Percentiles rank a stretch among this genome's conserved stretches.
Evolutionary conservation across 495 filamentous ascomycete genomes (phyloP).

Genomic region (Sordaria brevicollis): DNA sequence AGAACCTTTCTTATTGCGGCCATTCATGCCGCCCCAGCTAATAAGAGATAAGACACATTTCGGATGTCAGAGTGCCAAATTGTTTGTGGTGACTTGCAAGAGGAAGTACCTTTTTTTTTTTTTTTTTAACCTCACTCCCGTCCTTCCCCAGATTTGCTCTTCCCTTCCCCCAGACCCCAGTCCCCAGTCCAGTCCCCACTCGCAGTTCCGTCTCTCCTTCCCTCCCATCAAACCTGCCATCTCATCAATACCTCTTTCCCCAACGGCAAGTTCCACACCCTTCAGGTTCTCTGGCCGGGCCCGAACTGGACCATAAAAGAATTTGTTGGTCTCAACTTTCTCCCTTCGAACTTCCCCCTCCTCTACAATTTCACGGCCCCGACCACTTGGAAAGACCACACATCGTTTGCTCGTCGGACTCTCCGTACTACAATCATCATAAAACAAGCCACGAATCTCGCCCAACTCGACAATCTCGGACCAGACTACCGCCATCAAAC

Average conservation of each 20-base stretch:
- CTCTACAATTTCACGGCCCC: background rate
- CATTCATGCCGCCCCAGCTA: background rate
- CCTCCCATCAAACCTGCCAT: background rate
- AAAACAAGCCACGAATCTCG: background rate
- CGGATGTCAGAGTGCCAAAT: background rate
- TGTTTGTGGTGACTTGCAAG: background rate
- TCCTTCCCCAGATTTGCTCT: background rate
- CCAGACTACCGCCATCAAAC: background rate
- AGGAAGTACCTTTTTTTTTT: too few relatives aligned
- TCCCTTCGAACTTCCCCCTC: background rate
- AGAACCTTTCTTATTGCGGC: background rate
- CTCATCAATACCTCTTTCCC: too few relatives aligned
- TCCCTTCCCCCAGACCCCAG: background rate
- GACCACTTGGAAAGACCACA: background rate
- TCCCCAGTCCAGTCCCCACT: background rate
- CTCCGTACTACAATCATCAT: background rate
- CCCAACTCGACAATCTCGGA: background rate
- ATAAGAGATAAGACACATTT: background rate
- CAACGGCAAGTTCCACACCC: background rate
- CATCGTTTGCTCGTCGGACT: background rate
- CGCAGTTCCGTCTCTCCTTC: background rate
- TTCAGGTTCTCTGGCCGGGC: background rate
- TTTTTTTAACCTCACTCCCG: background rate
- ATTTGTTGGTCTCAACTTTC: background rate
- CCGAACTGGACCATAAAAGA: background rate